Percentiles rank a stretch among this genome's conserved stretches.
Conservation (phyloP, 148 eudicot genomes). For the Rhododendron vialii region DNA sequence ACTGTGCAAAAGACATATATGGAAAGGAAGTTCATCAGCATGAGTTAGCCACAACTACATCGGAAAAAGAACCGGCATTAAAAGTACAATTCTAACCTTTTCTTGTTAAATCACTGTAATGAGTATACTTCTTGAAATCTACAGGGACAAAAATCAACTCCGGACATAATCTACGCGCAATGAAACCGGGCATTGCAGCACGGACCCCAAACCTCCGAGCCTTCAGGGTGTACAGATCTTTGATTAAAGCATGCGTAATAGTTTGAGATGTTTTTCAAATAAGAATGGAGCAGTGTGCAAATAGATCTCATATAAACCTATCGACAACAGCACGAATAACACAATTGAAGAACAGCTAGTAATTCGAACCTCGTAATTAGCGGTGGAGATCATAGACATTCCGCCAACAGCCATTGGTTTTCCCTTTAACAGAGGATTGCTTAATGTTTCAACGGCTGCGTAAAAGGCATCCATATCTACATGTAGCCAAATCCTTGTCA, state of each 20-base stretch:
- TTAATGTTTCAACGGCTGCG: slow-evolving; percentile 95
- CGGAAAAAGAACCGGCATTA: background rate
- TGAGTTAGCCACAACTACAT: background rate
- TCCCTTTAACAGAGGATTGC: slow-evolving; percentile 66
- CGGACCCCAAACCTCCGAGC: slow-evolving; percentile 97
- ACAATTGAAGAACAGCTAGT: background rate
- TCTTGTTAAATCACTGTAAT: slow-evolving; percentile 85
- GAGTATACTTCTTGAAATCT: slow-evolving; percentile 81
- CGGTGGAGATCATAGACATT: slow-evolving; percentile 96
- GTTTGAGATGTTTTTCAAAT: background rate
- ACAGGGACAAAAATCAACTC: slow-evolving; percentile 79
- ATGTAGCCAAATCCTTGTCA: slow-evolving; percentile 91
- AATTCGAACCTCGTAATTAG: slow-evolving; percentile 89
- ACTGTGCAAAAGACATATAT: slow-evolving; percentile 35
- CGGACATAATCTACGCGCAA: slow-evolving; percentile 89
- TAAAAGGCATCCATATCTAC: slow-evolving; percentile 99
- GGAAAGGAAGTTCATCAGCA: slow-evolving; percentile 5
- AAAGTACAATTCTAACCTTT: slow-evolving; percentile 47
- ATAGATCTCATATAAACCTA: background rate
- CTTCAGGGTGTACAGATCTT: slow-evolving; percentile 36
- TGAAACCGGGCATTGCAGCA: slow-evolving; percentile 99
- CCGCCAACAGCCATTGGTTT: slow-evolving; percentile 98
- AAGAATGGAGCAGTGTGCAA: background rate
- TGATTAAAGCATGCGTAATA: background rate
- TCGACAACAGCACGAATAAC: background rate